A percentile compares a stretch with the other conserved stretches of the same genome.
phyloP scores from a whole-genome alignment of 306 rosid species.

The Aeschynomene evenia region DNA sequence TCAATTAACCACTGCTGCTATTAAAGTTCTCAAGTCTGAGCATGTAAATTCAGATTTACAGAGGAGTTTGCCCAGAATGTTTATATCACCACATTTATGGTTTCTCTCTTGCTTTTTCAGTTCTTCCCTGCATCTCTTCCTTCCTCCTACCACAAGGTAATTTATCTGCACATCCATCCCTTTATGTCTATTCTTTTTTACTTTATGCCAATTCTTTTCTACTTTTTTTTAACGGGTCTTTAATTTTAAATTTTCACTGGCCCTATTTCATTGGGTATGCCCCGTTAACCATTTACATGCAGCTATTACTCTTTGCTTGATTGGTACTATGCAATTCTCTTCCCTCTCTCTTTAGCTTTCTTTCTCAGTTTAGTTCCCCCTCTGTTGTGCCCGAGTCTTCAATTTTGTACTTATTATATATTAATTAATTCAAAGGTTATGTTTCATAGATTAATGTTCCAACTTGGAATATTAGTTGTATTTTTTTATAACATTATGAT shows the following conservation, averaged over 20 bases:
- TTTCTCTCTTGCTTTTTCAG: conserved; percentile 16
- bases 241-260: neutral
- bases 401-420: neutral
- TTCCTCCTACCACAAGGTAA: conserved; percentile 45
- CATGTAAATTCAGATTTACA: too few species aligned
- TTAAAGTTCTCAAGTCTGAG: too few species aligned
- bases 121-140: conserved; percentile 39
- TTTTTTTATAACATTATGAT: too few species aligned
- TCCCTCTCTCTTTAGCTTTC: conserved; percentile 8
- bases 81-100: too few species aligned
- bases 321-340: neutral
- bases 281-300: neutral
- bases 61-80: too few species aligned
- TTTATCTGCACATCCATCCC: conserved; percentile 34
- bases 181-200: conserved; percentile 13
- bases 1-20: too few species aligned
- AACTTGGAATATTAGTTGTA: neutral
- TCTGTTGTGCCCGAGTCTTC: neutral
- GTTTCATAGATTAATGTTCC: neutral
- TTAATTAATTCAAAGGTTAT: conserved; percentile 20
- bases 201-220: neutral
- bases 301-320: conserved; percentile 8
- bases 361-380: neutral
- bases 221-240: neutral
- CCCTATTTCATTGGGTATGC: conserved; percentile 21